These are phyloP conservation scores for Cryphonectria parasitica DNA, from an alignment of 2,329 filamentous ascomycete genomes.

Conservation along the genomic window DNA sequence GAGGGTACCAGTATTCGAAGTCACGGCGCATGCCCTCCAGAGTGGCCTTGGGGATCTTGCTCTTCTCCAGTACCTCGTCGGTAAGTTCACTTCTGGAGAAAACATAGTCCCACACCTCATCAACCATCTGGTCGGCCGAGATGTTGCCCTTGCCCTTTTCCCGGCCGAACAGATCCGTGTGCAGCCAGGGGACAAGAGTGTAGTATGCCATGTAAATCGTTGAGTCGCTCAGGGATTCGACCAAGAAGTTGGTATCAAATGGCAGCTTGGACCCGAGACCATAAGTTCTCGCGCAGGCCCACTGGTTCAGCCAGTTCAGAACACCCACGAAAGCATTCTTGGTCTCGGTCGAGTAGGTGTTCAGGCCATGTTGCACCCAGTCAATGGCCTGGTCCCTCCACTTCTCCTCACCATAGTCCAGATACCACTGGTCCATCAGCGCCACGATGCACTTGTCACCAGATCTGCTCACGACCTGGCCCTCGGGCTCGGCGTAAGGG, in stretches of 20 bases:
- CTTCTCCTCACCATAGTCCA: slow-evolving; percentile 90
- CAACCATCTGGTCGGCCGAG: slow-evolving; percentile 83
- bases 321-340: slow-evolving; percentile 83
- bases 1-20: slow-evolving; percentile 96
- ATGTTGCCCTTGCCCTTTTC: slow-evolving; percentile 71
- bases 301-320: slow-evolving; percentile 90
- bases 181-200: slow-evolving; percentile 67
- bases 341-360: slow-evolving; percentile 79
- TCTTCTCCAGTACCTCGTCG: slow-evolving; percentile 66
- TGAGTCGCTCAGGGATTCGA: slow-evolving; percentile 89
- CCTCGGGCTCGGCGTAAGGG: slow-evolving; percentile 90
- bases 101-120: slow-evolving; percentile 96
- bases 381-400: slow-evolving; percentile 80
- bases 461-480: slow-evolving; percentile 84
- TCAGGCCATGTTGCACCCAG: slow-evolving; percentile 73
- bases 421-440: slow-evolving; percentile 95
- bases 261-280: slow-evolving; percentile 93
- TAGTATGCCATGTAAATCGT: slow-evolving; percentile 92
- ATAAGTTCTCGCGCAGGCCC: slow-evolving; percentile 91
- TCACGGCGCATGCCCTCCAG: slow-evolving; percentile 84
- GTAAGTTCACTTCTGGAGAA: slow-evolving; percentile 76
- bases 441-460: slow-evolving; percentile 93
- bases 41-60: slow-evolving; percentile 72
- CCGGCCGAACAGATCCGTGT: slow-evolving; percentile 84
- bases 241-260: slow-evolving; percentile 89